Conservation (phyloP, 352 stramenopile species). For the Globisporangium apiculatum region DNA sequence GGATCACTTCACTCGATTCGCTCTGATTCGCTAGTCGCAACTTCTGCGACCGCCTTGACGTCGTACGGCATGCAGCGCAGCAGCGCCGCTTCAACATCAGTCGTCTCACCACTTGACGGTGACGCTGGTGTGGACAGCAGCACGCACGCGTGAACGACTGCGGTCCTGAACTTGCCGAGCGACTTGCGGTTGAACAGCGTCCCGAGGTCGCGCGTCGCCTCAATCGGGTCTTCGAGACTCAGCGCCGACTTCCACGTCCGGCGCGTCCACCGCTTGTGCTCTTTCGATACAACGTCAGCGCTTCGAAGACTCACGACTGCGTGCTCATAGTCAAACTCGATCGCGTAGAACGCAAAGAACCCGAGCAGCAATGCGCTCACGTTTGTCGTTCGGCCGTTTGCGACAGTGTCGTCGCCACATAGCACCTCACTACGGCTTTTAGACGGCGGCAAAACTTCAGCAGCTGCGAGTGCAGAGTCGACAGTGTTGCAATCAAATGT, state of each 20-base stretch:
- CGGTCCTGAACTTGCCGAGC: conserved; percentile 39
- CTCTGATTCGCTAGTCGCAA: neutral
- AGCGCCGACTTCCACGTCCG: conserved; percentile 32
- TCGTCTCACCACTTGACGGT: neutral
- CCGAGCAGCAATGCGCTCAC: conserved; percentile 19
- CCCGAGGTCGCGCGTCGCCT: conserved; percentile 63
- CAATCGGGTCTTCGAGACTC: conserved; percentile 75
- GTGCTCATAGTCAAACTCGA: conserved; percentile 63
- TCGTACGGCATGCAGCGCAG: conserved; percentile 10
- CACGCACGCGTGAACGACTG: conserved; percentile 28
- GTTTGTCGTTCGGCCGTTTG: no score
- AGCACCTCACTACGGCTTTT: no score
- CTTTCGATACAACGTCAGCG: conserved; percentile 22
- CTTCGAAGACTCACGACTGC: conserved; percentile 53
- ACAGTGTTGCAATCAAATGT: conserved; percentile 18
- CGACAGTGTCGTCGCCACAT: no score
- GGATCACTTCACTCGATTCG: neutral
- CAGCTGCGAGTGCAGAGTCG: conserved; percentile 10
- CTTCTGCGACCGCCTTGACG: neutral
- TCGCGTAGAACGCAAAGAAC: conserved; percentile 76
- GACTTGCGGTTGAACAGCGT: conserved; percentile 51
- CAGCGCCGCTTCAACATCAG: conserved; percentile 1
- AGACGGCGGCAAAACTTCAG: neutral
- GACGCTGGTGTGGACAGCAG: no score
- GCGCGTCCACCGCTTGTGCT: conserved; percentile 37